These are phyloP conservation scores for Pichia sorboxylosa DNA, from an alignment of 1,139 yeast species.

Conservation along the genomic window DNA sequence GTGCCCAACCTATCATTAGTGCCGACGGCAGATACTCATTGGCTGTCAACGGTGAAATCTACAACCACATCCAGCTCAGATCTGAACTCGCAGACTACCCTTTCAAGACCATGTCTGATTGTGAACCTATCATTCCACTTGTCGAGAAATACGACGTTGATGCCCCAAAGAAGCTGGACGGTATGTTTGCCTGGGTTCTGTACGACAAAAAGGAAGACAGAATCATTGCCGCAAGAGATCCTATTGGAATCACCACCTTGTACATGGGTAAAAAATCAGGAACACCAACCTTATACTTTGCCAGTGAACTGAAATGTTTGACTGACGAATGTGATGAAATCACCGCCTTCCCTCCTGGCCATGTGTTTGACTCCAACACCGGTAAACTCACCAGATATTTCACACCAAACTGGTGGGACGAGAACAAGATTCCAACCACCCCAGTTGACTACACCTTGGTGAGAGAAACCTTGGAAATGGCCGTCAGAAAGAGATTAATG, in stretches of 20 bases:
- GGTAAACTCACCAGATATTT: constrained; percentile 79
- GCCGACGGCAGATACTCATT: constrained; percentile 61
- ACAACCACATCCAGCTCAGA: constrained; percentile 88
- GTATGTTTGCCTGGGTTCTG: constrained; percentile 94
- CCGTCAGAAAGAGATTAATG: constrained; percentile 98
- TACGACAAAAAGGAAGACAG: constrained; percentile 79
- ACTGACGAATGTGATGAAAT: constrained; percentile 90
- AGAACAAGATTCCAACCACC: constrained; percentile 53
- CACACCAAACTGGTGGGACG: constrained; percentile 93
- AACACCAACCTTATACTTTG: constrained; percentile 73
- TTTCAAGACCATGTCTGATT: constrained; percentile 82
- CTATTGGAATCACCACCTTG: constrained; percentile 91
- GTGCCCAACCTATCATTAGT: constrained; percentile 93
- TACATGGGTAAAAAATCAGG: constrained; percentile 81
- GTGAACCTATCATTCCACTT: constrained; percentile 94
- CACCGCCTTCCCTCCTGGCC: constrained; percentile 96
- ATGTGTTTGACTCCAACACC: constrained; percentile 84
- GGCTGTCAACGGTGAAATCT: constrained; percentile 95
- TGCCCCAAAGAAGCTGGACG: constrained; percentile 88
- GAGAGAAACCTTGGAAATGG: constrained; percentile 76
- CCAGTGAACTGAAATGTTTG: constrained; percentile 89
- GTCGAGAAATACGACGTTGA: constrained; percentile 77
- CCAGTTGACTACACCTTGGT: constrained; percentile 62
- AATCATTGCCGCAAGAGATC: constrained; percentile 94
- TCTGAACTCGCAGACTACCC: constrained; percentile 58